Base-by-base conservation (phyloP, 306 rosid species). In the Pterocarpus macrocarpus region DNA sequence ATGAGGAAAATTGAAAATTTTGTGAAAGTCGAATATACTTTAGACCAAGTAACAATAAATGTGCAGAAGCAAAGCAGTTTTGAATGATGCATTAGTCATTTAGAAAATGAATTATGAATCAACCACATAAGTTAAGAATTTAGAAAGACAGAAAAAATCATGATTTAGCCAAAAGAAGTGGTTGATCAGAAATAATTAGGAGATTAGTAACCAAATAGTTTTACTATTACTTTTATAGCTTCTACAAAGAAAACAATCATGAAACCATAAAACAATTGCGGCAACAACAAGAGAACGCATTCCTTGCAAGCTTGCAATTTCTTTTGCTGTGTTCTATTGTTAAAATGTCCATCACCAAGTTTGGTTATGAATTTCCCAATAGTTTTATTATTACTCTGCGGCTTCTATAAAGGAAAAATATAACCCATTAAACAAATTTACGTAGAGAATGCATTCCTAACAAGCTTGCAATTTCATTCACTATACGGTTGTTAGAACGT, bases 381-480 rank as follows among this genome's bases (percentile, higher is more conserved):
- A 69, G 61, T 75, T 75, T 76, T 77, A 2, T 10, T 59, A 58
- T 14, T 35, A 78, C 52, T n/a, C 30, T 12, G 15, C 11, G 50
- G 49, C 34, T 58, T 78, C 68, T 30, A 57, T 49, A 53, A 34
- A 32, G 32, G 7, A 11, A 39, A 34, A 47, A 69, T 36, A 36
- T 9, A 39, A 75, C 75, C 36, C 56, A 4, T 68, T 67, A 16
- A 52, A 47, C 49, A 50, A 50, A 33, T 58, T 32, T 35, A 49
- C 34, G 56, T 3, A 63, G 17, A 79, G 45, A 83, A 78, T 15
- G 10, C 59, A 58, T 32, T 47, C 22, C 62, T 64, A 15, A 36
- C 50, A 71, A 73, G 71, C 28, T 78, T 64, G 69, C 59, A 68
- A 67, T 45, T 75, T 59, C 35, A 71, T 68, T 69, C 64, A 38